These are phyloP conservation scores for Yamadazyma kanchanaburiensis DNA, from an alignment of 1,139 yeast genomes.

Conservation along the genomic window DNA sequence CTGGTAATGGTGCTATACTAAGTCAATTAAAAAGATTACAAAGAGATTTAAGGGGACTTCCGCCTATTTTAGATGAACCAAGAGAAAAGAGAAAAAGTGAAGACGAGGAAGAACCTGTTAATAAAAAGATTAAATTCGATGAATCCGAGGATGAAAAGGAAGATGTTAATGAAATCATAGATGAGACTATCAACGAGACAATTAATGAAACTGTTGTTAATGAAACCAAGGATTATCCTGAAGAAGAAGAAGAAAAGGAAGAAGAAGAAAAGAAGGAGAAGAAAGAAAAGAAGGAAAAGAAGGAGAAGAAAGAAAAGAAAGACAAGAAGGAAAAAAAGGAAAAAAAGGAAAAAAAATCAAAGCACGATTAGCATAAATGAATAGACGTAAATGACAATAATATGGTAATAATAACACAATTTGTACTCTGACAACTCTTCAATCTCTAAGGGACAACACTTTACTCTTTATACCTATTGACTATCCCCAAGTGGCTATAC, in stretches of 20 bases:
- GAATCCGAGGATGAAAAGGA: conserved; percentile 14
- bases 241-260: conserved; percentile 18
- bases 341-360: conserved; percentile 14
- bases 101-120: conserved; percentile 13
- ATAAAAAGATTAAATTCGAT: conserved; percentile 17
- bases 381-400: not conserved
- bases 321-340: conserved; percentile 16
- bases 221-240: conserved; percentile 15
- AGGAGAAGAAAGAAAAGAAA: conserved; percentile 13
- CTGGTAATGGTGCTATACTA: conserved; percentile 32
- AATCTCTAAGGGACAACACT: too few relatives aligned
- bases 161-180: conserved; percentile 11
- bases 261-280: conserved; percentile 9
- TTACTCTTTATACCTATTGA: too few relatives aligned
- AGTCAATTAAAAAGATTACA: conserved; percentile 67
- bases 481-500: too few relatives aligned
- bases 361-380: conserved; percentile 13
- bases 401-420: too few relatives aligned
- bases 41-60: conserved; percentile 71
- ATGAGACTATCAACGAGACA: conserved; percentile 9
- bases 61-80: conserved; percentile 35
- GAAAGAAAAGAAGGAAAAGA: conserved; percentile 14
- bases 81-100: conserved; percentile 25
- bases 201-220: conserved; percentile 10
- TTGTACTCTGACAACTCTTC: too few relatives aligned